Evolutionary conservation across 1,284 basidiomycete species (phyloP), one percentile per base, ranked within the genome.

Genomic region (Prillingera fragicola): DNA sequence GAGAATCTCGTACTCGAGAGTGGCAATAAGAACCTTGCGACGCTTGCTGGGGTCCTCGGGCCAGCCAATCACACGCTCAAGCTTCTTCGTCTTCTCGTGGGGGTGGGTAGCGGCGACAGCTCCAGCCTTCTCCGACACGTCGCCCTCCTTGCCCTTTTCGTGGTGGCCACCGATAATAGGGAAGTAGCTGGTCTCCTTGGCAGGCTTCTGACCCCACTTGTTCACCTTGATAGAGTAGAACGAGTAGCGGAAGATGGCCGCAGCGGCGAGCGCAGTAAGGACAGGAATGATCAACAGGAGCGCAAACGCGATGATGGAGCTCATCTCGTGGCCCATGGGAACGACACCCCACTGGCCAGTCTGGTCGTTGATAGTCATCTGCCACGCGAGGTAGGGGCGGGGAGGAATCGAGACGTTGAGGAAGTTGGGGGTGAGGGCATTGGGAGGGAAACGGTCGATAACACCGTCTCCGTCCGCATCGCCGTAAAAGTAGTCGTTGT

Each of bases 191-290:
- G 64, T 63, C 42, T 68, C 70, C 57, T 71, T 72, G 44, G 47
- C 43, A 4, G 81, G 77, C 71, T 85, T 82, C 56, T 84, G 79
- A 74, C 88, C 88, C 73, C 83, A 92, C 69, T 83, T 83, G 73
- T 94, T 94, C 75, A 89, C 83, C 68, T 80, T 88, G 75, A 94
- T 92, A 18, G 87, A 86, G 65, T 94, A 94, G 78, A 94, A 94
- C 10, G 85, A 84, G 83, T 85, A 89, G 80, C 89, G 86, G 79
- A 94, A 94, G 71, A 88, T 72, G 42, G 83, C 67, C 26, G 88
- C 87, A 5, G 89, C 87, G 41, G 86, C 74, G 13, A 80, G 77
- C 50, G 81, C 89, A 17, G 89, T 91, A 68, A 91, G 78, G 54
- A 90, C 71, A 7, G 89, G 89, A 50, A 92, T 87, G 28, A 80